phyloP scores from a whole-genome alignment of 2,329 filamentous ascomycete genomes.

The Truncatella angustata region DNA sequence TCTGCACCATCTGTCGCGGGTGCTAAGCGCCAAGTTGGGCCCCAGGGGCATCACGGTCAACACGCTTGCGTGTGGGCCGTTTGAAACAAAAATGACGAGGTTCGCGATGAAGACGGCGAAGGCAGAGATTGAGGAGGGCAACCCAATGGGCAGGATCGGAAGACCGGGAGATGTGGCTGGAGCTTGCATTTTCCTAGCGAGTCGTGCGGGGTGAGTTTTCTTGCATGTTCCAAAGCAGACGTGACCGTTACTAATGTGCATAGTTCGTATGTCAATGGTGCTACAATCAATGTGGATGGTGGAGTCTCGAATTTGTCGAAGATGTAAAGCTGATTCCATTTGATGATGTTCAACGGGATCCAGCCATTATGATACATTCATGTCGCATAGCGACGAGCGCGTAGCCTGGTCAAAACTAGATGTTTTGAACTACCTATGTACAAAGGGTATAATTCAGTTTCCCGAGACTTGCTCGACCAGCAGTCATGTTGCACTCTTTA shows the following conservation, averaged over 20 bases:
- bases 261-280: constrained; percentile 61
- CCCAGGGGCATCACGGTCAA: constrained; percentile 62
- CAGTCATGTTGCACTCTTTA: no score
- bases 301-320: constrained; percentile 45
- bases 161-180: constrained; percentile 68
- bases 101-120: constrained; percentile 55
- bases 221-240: not conserved
- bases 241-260: not conserved
- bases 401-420: no score
- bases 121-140: constrained; percentile 52
- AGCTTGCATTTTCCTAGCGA: constrained; percentile 67
- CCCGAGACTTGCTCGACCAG: not conserved
- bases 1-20: constrained; percentile 60
- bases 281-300: constrained; percentile 62
- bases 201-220: constrained; percentile 55
- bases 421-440: not conserved
- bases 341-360: no score
- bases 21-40: constrained; percentile 59
- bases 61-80: constrained; percentile 69
- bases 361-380: no score
- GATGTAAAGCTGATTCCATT: constrained; percentile 38
- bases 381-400: no score
- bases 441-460: no score
- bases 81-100: constrained; percentile 68
- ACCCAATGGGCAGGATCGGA: constrained; percentile 67